These are phyloP conservation scores for Monosporascus sp. DNA, from an alignment of 2,329 filamentous ascomycete genomes.

Conservation along the genomic window DNA sequence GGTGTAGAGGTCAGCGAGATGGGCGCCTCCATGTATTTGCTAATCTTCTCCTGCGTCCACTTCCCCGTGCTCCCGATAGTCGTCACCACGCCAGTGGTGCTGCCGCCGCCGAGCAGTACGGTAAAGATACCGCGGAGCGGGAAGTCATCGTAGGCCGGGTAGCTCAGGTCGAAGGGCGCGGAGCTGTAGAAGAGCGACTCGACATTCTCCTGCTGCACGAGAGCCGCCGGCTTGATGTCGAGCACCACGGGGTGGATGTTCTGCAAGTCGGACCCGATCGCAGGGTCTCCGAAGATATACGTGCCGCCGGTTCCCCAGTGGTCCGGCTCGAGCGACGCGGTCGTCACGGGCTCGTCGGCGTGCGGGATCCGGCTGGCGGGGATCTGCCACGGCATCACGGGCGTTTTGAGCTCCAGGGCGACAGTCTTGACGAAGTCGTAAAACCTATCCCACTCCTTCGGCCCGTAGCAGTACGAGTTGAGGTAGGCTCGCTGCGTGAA, in stretches of 20 bases:
- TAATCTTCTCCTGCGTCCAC: constrained; percentile 1
- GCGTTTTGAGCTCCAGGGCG: constrained; percentile 1
- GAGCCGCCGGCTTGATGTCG: background rate
- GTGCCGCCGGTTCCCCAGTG: constrained; percentile 3
- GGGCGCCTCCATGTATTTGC: constrained; percentile 1
- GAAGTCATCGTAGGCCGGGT: constrained; percentile 1
- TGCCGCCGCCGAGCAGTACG: constrained; percentile 2
- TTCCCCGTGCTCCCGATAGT: constrained; percentile 1
- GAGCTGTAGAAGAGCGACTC: background rate
- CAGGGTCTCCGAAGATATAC: constrained; percentile 3
- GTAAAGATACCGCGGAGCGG: constrained; percentile 3
- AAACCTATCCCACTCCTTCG: constrained; percentile 3
- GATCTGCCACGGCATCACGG: constrained; percentile 5
- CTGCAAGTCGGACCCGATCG: background rate
- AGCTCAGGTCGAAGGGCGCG: constrained; percentile 1
- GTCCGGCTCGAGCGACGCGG: background rate
- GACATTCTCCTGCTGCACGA: background rate
- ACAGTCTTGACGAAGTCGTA: constrained; percentile 2
- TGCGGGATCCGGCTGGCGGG: constrained; percentile 5
- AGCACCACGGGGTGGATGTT: constrained; percentile 3
- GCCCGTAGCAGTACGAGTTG: constrained; percentile 3
- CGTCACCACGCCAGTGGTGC: constrained; percentile 1
- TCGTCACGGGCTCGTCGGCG: background rate
- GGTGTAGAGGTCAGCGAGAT: background rate
- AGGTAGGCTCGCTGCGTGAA: constrained; percentile 2